These are phyloP conservation scores for Talaromyces proteolyticus DNA, from an alignment of 495 filamentous ascomycete genomes.

Conservation along the genomic window DNA sequence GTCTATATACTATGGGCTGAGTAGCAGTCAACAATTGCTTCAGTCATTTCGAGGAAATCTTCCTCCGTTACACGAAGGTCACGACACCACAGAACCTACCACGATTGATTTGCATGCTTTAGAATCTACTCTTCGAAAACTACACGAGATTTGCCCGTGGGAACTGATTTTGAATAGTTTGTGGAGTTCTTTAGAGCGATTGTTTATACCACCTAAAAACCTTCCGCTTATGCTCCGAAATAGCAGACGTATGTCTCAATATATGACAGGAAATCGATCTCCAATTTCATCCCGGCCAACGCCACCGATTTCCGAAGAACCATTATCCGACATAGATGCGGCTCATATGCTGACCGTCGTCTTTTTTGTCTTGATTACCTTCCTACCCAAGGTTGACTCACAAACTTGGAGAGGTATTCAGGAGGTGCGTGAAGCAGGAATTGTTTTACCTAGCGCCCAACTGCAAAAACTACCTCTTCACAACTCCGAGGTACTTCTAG, in stretches of 20 bases:
- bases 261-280: conserved; percentile 19
- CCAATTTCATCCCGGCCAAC: conserved; percentile 22
- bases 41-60: conserved; percentile 53
- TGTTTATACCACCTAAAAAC: conserved; percentile 60
- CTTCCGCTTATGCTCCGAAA: conserved; percentile 33
- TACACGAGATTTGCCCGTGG: conserved; percentile 35
- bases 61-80: conserved; percentile 8
- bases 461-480: conserved; percentile 26
- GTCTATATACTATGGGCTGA: conserved; percentile 67
- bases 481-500: conserved; percentile 23
- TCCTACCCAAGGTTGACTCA: conserved; percentile 36
- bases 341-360: conserved; percentile 51
- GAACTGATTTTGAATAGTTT: conserved; percentile 67
- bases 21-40: conserved; percentile 57
- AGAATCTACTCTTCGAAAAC: conserved; percentile 23
- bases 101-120: conserved; percentile 26
- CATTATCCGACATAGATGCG: conserved; percentile 47
- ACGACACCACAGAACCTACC: conserved; percentile 6
- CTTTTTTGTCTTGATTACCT: conserved; percentile 51
- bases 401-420: conserved; percentile 46
- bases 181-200: conserved; percentile 62
- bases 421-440: conserved; percentile 47
- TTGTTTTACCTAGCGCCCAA: conserved; percentile 40
- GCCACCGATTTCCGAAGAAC: conserved; percentile 22
- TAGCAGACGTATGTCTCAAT: conserved; percentile 31